phyloP scores from a whole-genome alignment of 163 green algal genomes.

The Trebouxia gelatinosa region DNA sequence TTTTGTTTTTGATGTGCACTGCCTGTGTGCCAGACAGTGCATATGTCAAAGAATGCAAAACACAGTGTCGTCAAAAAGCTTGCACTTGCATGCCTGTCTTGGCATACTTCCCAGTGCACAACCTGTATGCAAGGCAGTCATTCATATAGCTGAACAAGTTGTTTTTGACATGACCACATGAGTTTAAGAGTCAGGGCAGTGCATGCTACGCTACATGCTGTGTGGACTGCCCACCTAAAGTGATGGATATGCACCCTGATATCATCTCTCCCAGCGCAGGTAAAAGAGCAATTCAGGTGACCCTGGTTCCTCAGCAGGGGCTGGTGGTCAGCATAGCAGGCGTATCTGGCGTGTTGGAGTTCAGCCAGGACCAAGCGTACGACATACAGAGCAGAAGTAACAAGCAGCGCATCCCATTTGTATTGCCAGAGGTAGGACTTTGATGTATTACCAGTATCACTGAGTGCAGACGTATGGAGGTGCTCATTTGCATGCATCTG shows the following conservation, averaged over 20 bases:
- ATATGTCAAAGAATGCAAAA: not conserved
- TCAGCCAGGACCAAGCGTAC: constrained; percentile 15
- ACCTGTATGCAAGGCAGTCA: not conserved
- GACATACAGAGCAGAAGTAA: not conserved
- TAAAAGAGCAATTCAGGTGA: constrained; percentile 24
- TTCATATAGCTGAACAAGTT: not conserved
- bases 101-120: not conserved
- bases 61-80: not conserved
- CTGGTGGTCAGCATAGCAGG: not conserved
- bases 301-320: not conserved
- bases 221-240: too few species aligned
- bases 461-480: too few species aligned
- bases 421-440: not conserved
- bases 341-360: constrained; percentile 30
- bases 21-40: not conserved
- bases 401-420: constrained; percentile 20
- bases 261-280: constrained; percentile 2
- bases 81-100: too few species aligned
- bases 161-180: not conserved
- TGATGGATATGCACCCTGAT: not conserved
- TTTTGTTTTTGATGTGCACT: not conserved
- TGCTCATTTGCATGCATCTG: too few species aligned
- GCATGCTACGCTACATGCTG: too few species aligned
- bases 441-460: too few species aligned
- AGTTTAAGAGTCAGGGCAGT: too few species aligned